Evolutionary conservation across 106 monocot species (phyloP).

Genomic region (Phalaenopsis equestris): DNA sequence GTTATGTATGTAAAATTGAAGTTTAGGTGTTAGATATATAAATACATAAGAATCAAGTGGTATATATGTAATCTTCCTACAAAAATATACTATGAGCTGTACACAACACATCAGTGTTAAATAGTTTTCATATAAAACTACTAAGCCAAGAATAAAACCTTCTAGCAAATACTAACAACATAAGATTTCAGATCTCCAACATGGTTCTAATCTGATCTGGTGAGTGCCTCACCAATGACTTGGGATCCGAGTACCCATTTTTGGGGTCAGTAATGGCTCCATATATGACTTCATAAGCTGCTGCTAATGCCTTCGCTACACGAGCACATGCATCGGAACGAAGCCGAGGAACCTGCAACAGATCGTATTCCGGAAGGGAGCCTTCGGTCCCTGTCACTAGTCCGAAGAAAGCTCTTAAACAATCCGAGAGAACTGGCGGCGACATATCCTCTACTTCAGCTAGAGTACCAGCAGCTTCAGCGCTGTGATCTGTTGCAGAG

Average conservation of each 20-base stretch:
- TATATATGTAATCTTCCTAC: background rate
- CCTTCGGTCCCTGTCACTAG: constrained; percentile 72
- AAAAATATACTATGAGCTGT: background rate
- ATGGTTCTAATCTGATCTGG: constrained; percentile 82
- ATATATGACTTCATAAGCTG: constrained; percentile 57
- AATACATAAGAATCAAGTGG: too few species aligned
- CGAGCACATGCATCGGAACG: constrained; percentile 48
- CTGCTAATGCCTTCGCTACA: constrained; percentile 59
- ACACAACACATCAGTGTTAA: background rate
- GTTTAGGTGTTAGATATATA: too few species aligned
- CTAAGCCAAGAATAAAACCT: background rate
- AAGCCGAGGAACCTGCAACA: constrained; percentile 69
- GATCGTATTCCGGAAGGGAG: constrained; percentile 83
- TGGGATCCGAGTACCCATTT: constrained; percentile 70
- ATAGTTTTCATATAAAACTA: background rate
- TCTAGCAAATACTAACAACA: background rate
- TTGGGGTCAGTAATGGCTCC: constrained; percentile 53
- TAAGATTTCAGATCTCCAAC: constrained; percentile 50
- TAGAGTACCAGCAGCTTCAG: constrained; percentile 20
- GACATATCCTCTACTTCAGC: constrained; percentile 48
- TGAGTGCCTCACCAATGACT: constrained; percentile 60
- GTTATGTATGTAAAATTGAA: too few species aligned
- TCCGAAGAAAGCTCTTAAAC: constrained; percentile 72
- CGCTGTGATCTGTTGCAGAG: background rate
- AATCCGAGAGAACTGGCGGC: constrained; percentile 32